These are phyloP conservation scores for Raphanus raphanistrum DNA, from an alignment of 345 rosid genomes.

Conservation along the genomic window DNA sequence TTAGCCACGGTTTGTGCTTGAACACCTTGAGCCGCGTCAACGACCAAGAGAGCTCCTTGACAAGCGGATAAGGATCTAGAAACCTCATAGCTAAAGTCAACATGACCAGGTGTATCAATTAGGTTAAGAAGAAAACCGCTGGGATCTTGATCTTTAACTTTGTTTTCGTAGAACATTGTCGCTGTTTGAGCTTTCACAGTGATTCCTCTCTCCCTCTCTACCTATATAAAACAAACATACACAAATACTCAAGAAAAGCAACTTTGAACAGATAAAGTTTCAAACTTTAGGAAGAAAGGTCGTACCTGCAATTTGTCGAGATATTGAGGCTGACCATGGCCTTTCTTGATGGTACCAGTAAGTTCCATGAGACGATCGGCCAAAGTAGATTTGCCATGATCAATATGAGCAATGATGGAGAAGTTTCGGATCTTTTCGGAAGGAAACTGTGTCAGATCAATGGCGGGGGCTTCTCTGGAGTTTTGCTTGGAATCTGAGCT, in stretches of 20 bases:
- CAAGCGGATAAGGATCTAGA: constrained; percentile 98
- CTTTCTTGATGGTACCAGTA: constrained; percentile 87
- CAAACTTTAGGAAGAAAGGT: background rate
- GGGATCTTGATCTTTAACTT: constrained; percentile 36
- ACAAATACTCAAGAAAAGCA: background rate
- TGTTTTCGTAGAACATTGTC: constrained; percentile 77
- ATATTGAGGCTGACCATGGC: constrained; percentile 97
- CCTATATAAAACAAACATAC: constrained; percentile 52
- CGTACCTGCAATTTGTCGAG: constrained; percentile 89
- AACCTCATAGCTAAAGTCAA: constrained; percentile 96
- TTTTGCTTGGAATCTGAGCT: constrained; percentile 63
- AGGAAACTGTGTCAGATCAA: constrained; percentile 73
- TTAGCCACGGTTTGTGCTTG: constrained; percentile 99
- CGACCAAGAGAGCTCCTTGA: constrained; percentile 95
- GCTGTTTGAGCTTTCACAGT: constrained; percentile 98
- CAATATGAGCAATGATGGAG: constrained; percentile 93
- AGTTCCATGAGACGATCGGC: constrained; percentile 99
- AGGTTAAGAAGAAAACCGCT: constrained; percentile 64
- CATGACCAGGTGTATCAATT: constrained; percentile 97
- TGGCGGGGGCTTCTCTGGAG: constrained; percentile 34
- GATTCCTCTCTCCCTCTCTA: constrained; percentile 98
- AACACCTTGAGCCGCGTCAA: constrained; percentile 98
- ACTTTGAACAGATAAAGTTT: background rate
- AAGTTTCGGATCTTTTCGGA: constrained; percentile 84
- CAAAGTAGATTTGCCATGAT: constrained; percentile 92